These are phyloP conservation scores for Cutaneotrichosporon cyanovorans DNA, from an alignment of 1,284 basidiomycete species.

Conservation along the genomic window DNA sequence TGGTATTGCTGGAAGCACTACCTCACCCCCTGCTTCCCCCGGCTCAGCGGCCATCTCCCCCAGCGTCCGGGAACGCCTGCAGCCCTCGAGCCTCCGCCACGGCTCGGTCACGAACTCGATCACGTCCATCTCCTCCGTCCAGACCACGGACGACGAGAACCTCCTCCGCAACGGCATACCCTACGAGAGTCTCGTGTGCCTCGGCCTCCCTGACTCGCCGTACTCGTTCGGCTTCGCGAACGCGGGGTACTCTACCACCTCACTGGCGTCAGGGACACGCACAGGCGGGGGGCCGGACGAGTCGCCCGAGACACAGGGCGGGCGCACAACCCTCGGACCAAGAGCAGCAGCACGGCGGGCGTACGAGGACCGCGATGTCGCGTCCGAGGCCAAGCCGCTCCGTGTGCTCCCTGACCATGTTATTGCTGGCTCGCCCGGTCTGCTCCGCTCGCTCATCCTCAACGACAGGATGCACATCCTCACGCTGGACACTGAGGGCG, in stretches of 20 bases:
- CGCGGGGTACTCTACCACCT: conserved; percentile 58
- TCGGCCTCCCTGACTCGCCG: conserved; percentile 67
- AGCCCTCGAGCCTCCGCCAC: neutral
- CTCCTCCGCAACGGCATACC: conserved; percentile 58
- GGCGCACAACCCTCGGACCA: conserved; percentile 1
- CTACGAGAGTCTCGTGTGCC: conserved; percentile 66
- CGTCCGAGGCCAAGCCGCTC: conserved; percentile 65
- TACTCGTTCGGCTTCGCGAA: conserved; percentile 49
- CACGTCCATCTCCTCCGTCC: conserved; percentile 24
- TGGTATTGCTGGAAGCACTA: neutral
- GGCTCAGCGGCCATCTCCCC: conserved; percentile 12
- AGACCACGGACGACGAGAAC: conserved; percentile 13
- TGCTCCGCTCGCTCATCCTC: conserved; percentile 72
- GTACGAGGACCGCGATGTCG: conserved; percentile 73
- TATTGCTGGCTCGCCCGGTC: conserved; percentile 70
- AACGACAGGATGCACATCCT: conserved; percentile 89
- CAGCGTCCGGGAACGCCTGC: conserved; percentile 22
- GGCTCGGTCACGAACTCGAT: conserved; percentile 27
- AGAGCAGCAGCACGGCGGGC: conserved; percentile 48
- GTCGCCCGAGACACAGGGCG: conserved; percentile 14
- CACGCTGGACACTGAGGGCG: conserved; percentile 75
- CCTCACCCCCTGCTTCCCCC: conserved; percentile 5
- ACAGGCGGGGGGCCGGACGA: conserved; percentile 15
- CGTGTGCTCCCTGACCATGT: conserved; percentile 59
- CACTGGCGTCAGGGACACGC: conserved; percentile 54